Evolutionary conservation across 2,329 filamentous ascomycete species (phyloP).

Genomic region (Colletotrichum tropicicola): DNA sequence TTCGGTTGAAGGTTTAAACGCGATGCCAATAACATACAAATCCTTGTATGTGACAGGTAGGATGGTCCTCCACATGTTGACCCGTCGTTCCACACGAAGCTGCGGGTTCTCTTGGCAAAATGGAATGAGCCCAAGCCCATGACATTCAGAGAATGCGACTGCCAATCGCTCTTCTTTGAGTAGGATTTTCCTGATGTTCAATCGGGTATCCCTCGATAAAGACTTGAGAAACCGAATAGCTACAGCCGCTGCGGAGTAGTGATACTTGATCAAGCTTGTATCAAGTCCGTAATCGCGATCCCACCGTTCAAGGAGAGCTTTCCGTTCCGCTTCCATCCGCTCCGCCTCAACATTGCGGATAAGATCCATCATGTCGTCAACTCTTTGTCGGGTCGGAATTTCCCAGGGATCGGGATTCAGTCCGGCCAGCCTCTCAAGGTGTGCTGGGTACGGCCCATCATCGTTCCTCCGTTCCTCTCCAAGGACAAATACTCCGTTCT

Average conservation of each 20-base stretch:
- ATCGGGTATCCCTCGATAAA: not conserved
- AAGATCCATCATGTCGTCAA: too few relatives aligned
- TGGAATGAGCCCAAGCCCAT: constrained; percentile 6
- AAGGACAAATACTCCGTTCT: not conserved
- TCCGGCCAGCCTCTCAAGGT: too few relatives aligned
- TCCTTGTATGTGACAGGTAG: too few relatives aligned
- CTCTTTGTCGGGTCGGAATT: too few relatives aligned
- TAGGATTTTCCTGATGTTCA: not conserved
- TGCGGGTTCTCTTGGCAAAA: not conserved
- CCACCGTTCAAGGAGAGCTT: too few relatives aligned
- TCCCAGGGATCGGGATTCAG: too few relatives aligned
- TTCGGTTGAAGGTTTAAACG: not conserved
- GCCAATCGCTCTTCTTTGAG: not conserved
- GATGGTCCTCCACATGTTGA: not conserved
- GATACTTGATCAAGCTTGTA: not conserved
- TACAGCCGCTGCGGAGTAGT: constrained; percentile 1
- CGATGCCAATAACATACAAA: too few relatives aligned
- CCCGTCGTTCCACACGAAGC: not conserved
- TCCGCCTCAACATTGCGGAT: not conserved
- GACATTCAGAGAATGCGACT: not conserved
- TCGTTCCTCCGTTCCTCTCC: too few relatives aligned
- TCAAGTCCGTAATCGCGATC: not conserved
- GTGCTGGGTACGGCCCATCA: not conserved
- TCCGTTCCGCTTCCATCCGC: not conserved
- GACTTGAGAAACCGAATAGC: not conserved